Conservation (phyloP, 352 stramenopile species). For the Phytophthora sojae region DNA sequence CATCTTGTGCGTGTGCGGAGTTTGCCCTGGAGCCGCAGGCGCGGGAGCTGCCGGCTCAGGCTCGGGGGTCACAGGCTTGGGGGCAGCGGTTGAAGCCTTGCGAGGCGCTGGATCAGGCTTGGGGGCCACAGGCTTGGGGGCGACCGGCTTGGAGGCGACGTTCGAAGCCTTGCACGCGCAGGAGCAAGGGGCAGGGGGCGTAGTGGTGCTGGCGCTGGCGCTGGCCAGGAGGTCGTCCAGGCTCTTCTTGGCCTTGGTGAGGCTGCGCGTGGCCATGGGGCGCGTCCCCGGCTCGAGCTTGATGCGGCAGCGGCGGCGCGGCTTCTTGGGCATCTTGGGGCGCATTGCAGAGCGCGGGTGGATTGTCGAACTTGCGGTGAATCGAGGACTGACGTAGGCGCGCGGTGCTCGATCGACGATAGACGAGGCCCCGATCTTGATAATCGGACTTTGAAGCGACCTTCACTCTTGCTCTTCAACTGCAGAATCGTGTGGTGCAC, state of each 20-base stretch:
- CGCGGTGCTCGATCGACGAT: too few relatives aligned
- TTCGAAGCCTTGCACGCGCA: neutral
- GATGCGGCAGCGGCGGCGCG: neutral
- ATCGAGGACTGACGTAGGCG: slow-evolving; percentile 9
- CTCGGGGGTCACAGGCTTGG: neutral
- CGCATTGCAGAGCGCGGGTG: too few relatives aligned
- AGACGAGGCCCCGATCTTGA: too few relatives aligned
- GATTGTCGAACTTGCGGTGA: slow-evolving; percentile 6
- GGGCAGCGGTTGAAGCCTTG: neutral
- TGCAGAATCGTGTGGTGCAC: neutral
- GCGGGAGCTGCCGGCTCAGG: neutral
- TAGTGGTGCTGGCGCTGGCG: neutral
- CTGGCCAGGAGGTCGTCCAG: neutral
- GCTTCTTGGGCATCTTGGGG: slow-evolving; percentile 20
- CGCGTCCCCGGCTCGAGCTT: neutral
- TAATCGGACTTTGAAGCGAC: neutral
- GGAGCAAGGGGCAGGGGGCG: neutral
- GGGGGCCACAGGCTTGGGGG: neutral
- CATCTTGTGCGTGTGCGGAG: neutral
- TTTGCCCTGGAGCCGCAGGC: neutral
- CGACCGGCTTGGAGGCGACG: too few relatives aligned
- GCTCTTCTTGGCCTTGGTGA: neutral
- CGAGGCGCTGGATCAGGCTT: neutral
- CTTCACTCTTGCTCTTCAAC: neutral
- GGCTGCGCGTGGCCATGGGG: slow-evolving; percentile 10